Evolutionary conservation across 2,329 filamentous ascomycete species (phyloP).

Genomic region (Boeremia lycopersici): DNA sequence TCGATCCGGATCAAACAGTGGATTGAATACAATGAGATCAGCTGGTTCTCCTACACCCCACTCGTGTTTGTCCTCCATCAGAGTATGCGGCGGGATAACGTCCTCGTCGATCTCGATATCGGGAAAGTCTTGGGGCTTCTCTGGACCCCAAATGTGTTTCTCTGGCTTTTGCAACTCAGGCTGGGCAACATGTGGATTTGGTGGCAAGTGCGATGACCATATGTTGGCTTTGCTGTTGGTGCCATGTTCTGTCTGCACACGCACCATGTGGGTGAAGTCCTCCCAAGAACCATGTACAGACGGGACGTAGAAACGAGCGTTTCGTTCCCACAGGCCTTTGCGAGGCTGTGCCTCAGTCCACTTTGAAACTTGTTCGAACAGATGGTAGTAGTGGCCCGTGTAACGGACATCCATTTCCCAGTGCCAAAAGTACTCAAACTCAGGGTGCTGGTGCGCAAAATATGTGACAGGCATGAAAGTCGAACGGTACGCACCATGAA

Average conservation of each 20-base stretch:
- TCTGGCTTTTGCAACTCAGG: conserved; percentile 49
- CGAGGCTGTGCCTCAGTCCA: conserved; percentile 74
- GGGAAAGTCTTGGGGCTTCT: conserved; percentile 50
- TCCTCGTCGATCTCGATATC: conserved; percentile 60
- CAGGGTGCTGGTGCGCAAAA: conserved; percentile 85
- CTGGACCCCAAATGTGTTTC: conserved; percentile 57
- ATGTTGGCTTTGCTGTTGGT: conserved; percentile 54
- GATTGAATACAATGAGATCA: conserved; percentile 78
- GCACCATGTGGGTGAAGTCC: conserved; percentile 70
- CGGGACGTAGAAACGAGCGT: conserved; percentile 77
- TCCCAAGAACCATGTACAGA: conserved; percentile 72
- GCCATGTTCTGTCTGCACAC: conserved; percentile 63
- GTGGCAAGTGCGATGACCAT: conserved; percentile 49
- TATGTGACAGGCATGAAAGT: conserved; percentile 94
- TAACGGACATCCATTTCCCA: conserved; percentile 96
- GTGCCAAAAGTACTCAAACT: conserved; percentile 92
- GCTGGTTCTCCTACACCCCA: conserved; percentile 75
- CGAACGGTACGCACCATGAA: conserved; percentile 72
- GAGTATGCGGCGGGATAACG: conserved; percentile 61
- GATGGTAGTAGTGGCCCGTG: conserved; percentile 85
- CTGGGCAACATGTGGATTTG: conserved; percentile 52
- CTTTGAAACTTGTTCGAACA: conserved; percentile 69
- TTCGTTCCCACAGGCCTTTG: conserved; percentile 78
- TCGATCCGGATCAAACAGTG: conserved; percentile 72
- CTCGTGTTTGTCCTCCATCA: conserved; percentile 60